phyloP scores from a whole-genome alignment of 108 stramenopile species.

The Skeletonema marinoi region DNA sequence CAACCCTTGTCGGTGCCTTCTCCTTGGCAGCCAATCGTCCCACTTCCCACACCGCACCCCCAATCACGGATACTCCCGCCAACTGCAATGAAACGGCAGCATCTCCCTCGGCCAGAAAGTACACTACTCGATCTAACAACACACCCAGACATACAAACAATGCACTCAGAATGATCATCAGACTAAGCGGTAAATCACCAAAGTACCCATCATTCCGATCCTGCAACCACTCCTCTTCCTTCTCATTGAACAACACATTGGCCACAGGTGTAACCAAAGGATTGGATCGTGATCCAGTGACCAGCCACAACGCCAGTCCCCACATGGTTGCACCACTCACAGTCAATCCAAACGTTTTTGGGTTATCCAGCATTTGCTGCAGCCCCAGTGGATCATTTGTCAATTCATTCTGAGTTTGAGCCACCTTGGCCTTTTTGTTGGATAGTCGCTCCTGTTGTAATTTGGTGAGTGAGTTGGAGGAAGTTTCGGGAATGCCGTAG shows the following conservation, averaged over 20 bases:
- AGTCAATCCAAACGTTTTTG: slow-evolving; percentile 24
- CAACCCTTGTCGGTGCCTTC: slow-evolving; percentile 65
- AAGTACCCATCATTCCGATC: slow-evolving; percentile 86
- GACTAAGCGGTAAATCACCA: slow-evolving; percentile 54
- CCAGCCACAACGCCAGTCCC: slow-evolving; percentile 75
- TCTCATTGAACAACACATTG: slow-evolving; percentile 66
- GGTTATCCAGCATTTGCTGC: not conserved
- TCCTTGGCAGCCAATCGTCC: slow-evolving; percentile 71
- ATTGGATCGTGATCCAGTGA: slow-evolving; percentile 72
- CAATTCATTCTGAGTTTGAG: slow-evolving; percentile 27
- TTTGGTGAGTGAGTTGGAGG: slow-evolving; percentile 32
- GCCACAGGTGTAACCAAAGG: slow-evolving; percentile 81
- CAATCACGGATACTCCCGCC: slow-evolving; percentile 73
- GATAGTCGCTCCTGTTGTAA: slow-evolving; percentile 35
- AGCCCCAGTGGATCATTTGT: slow-evolving; percentile 38
- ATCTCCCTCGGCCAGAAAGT: slow-evolving; percentile 71
- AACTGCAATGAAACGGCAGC: slow-evolving; percentile 60
- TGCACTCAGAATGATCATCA: slow-evolving; percentile 51
- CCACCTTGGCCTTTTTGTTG: slow-evolving; percentile 35
- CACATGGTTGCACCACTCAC: slow-evolving; percentile 55
- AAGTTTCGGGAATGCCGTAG: slow-evolving; percentile 32
- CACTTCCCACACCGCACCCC: slow-evolving; percentile 74
- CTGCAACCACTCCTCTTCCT: slow-evolving; percentile 57
- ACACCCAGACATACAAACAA: slow-evolving; percentile 67
- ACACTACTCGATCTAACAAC: slow-evolving; percentile 49